Percentiles rank a stretch among this genome's conserved stretches.
Conservation (phyloP, 1,284 basidiomycete species). For the Takashimella tepidaria region DNA sequence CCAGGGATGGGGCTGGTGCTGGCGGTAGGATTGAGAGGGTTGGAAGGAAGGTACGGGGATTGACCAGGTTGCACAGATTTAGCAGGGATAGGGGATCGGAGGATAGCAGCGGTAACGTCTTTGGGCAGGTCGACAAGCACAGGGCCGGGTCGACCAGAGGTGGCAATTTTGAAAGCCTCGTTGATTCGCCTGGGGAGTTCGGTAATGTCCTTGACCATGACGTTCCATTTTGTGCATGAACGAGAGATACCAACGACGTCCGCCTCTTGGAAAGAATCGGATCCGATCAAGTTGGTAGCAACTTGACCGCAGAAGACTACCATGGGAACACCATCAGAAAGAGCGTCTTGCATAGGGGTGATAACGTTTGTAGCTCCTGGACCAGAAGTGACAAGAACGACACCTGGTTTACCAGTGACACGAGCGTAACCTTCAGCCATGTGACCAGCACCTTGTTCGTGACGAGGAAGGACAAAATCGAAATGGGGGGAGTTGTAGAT, state of each 20-base stretch:
- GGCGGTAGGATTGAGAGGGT: conserved; percentile 56
- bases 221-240: conserved; percentile 99
- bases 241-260: conserved; percentile 94
- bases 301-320: conserved; percentile 97
- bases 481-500: conserved; percentile 96
- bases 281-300: conserved; percentile 94
- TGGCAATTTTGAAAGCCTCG: conserved; percentile 99
- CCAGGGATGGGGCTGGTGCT: conserved; percentile 56
- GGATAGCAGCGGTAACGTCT: conserved; percentile 89
- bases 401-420: conserved; percentile 94
- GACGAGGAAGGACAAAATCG: conserved; percentile 89
- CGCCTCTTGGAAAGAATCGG: conserved; percentile 97
- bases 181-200: conserved; percentile 95
- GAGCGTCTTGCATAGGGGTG: conserved; percentile 96
- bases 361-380: conserved; percentile 97
- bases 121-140: conserved; percentile 97
- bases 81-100: conserved; percentile 79
- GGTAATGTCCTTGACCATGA: conserved; percentile 96
- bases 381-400: conserved; percentile 95
- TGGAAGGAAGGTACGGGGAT: conserved; percentile 69
- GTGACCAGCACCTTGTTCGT: conserved; percentile 97
- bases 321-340: conserved; percentile 89
- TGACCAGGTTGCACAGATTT: conserved; percentile 81
- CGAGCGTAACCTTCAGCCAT: conserved; percentile 99
- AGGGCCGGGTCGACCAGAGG: conserved; percentile 90